Evolutionary conservation across 306 rosid species (phyloP).

Genomic region (Malus sieversii): DNA sequence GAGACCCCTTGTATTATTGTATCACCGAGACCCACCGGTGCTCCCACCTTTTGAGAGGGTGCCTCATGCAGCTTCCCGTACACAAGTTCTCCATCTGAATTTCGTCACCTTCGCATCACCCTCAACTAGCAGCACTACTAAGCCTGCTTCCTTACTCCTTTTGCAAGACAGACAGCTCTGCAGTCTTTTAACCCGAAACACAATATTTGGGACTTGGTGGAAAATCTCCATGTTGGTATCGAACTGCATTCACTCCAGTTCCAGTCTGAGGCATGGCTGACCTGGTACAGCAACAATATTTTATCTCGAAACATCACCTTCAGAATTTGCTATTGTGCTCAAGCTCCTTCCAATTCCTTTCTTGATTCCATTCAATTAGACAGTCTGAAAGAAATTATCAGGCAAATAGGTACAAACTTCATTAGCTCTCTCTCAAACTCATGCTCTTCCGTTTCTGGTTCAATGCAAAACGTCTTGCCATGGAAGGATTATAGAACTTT

Average conservation of each 20-base stretch:
- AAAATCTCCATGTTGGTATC: not conserved
- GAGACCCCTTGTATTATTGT: no score
- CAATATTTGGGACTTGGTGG: not conserved
- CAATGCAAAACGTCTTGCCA: constrained; percentile 74
- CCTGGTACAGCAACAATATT: not conserved
- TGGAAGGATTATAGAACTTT: constrained; percentile 70
- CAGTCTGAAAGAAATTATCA: not conserved
- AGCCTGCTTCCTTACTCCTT: not conserved
- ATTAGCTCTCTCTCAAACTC: constrained; percentile 57
- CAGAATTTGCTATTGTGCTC: not conserved
- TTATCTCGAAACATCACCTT: not conserved
- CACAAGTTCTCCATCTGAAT: not conserved
- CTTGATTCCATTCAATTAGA: not conserved
- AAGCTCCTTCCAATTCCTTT: not conserved
- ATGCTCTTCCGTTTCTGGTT: constrained; percentile 65
- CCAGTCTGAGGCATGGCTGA: not conserved
- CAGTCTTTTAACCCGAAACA: not conserved
- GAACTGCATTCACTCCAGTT: not conserved
- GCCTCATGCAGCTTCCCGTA: no score
- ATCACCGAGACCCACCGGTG: no score
- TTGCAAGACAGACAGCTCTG: not conserved
- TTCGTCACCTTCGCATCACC: not conserved
- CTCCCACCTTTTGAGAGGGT: no score
- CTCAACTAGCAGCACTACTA: not conserved
- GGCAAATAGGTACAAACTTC: not conserved